These are phyloP conservation scores for Peribolospora kevripleyi DNA, from an alignment of 768 basidiomycete genomes.

Conservation along the genomic window DNA sequence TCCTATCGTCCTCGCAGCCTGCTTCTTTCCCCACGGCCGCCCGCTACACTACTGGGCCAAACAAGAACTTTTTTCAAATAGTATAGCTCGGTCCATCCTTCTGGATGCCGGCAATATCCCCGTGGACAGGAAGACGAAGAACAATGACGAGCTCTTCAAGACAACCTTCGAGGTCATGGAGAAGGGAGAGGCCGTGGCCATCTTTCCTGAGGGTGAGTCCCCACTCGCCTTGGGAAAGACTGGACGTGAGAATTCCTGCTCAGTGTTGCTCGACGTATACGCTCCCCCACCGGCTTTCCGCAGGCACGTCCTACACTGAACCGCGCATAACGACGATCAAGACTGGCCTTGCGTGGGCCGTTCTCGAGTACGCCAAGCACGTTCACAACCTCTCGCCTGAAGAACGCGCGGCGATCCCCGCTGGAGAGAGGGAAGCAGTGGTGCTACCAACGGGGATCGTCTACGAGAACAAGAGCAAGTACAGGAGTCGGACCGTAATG, in stretches of 20 bases:
- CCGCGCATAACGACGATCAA: constrained; percentile 65
- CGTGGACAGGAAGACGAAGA: constrained; percentile 75
- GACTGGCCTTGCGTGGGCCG: constrained; percentile 85
- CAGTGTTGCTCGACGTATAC: not conserved
- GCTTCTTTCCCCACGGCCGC: constrained; percentile 53
- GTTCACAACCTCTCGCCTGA: constrained; percentile 23
- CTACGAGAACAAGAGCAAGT: constrained; percentile 89
- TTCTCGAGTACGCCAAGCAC: constrained; percentile 75
- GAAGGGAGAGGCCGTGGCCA: constrained; percentile 56
- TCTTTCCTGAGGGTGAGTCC: constrained; percentile 71
- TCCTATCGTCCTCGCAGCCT: constrained; percentile 15
- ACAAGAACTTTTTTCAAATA: constrained; percentile 65
- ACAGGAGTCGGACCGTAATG: constrained; percentile 55
- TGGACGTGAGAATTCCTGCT: not conserved
- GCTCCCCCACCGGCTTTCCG: constrained; percentile 3
- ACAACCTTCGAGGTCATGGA: constrained; percentile 70
- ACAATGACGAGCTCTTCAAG: constrained; percentile 63
- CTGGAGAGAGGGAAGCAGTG: constrained; percentile 27
- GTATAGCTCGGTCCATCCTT: constrained; percentile 44
- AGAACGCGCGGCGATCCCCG: constrained; percentile 10
- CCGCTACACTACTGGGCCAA: constrained; percentile 88
- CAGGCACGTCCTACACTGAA: constrained; percentile 44
- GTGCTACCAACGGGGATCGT: constrained; percentile 71
- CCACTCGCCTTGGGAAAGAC: not conserved
- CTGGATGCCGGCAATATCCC: constrained; percentile 89